These are phyloP conservation scores for Skeletonema grethae DNA, from an alignment of 108 stramenopile species.

Conservation along the genomic window DNA sequence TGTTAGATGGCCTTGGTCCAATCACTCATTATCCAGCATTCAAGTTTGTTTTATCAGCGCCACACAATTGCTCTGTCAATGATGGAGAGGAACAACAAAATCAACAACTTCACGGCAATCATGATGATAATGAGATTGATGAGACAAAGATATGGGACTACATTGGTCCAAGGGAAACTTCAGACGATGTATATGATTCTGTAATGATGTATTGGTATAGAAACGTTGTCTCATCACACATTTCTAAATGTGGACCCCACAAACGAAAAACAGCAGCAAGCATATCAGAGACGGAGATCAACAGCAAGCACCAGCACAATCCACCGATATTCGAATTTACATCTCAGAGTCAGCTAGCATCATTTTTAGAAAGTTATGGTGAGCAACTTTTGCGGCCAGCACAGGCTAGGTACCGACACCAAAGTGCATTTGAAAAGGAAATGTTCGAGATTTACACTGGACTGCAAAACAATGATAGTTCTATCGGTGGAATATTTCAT, in stretches of 20 bases:
- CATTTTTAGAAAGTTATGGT: constrained; percentile 26
- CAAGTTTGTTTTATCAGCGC: constrained; percentile 32
- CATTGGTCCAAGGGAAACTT: constrained; percentile 37
- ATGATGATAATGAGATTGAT: constrained; percentile 5
- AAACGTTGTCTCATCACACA: constrained; percentile 26
- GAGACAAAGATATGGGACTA: constrained; percentile 43
- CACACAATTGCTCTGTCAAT: constrained; percentile 5
- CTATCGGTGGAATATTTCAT: constrained; percentile 29
- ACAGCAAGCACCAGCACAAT: not conserved
- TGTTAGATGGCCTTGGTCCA: constrained; percentile 26
- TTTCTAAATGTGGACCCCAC: not conserved
- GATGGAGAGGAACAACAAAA: not conserved
- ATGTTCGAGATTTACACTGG: constrained; percentile 38
- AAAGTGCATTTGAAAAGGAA: constrained; percentile 20
- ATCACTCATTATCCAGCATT: constrained; percentile 37
- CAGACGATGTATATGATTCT: constrained; percentile 40
- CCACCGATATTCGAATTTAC: constrained; percentile 39
- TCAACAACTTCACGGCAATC: not conserved
- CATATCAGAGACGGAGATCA: not conserved
- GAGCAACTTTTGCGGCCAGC: constrained; percentile 31
- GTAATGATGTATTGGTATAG: constrained; percentile 52
- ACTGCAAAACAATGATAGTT: constrained; percentile 8
- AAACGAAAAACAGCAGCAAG: not conserved
- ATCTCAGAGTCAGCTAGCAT: constrained; percentile 15
- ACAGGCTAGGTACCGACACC: constrained; percentile 15